A percentile compares a stretch with the other conserved stretches of the same genome.
Conservation (phyloP, 345 rosid genomes). For the Murraya paniculata region DNA sequence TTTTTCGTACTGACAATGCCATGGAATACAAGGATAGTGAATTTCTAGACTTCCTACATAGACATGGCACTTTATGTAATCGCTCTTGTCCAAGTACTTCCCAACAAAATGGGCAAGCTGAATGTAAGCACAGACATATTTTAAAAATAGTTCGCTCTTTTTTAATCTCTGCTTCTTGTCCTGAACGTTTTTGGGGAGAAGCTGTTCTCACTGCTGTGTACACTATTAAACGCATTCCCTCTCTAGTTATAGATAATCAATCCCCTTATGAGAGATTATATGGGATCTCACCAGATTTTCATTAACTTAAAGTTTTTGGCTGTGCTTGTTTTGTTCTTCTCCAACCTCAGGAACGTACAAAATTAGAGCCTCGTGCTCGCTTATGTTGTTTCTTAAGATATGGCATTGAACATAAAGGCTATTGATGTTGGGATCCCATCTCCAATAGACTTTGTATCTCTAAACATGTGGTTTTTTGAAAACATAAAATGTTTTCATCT, state of each 20-base stretch:
- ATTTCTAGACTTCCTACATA: neutral
- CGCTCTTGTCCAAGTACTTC: conserved; percentile 1
- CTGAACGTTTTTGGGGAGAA: neutral
- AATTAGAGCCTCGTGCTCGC: neutral
- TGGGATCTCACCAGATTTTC: neutral
- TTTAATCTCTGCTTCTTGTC: neutral
- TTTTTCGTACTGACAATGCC: neutral
- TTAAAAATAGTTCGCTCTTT: neutral
- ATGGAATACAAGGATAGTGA: neutral
- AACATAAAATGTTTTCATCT: too few relatives aligned
- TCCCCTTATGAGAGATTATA: conserved; percentile 4
- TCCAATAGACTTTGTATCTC: too few relatives aligned
- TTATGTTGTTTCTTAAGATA: conserved; percentile 7
- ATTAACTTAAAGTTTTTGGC: neutral
- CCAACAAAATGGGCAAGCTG: conserved; percentile 8
- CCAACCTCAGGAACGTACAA: neutral
- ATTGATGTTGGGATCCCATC: too few relatives aligned
- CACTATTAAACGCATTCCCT: neutral
- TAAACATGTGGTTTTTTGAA: too few relatives aligned
- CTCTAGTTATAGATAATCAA: neutral
- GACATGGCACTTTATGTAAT: neutral
- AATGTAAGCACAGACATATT: conserved; percentile 5
- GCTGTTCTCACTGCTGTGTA: neutral
- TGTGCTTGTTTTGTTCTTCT: neutral
- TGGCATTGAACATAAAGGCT: neutral